phyloP scores from a whole-genome alignment of 768 basidiomycete genomes.

The Tulasnella sp. region DNA sequence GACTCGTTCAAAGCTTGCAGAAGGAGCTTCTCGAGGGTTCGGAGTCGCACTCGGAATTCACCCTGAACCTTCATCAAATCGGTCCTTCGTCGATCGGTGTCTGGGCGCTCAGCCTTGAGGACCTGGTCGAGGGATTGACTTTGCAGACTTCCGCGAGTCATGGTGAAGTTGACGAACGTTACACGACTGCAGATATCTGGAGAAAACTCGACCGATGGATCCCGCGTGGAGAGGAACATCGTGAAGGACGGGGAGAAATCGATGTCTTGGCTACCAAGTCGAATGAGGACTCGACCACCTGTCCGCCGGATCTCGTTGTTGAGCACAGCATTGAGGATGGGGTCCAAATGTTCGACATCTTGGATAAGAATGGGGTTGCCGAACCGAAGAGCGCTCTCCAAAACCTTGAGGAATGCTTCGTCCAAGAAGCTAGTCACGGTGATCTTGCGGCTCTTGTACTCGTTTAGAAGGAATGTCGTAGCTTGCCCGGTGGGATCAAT shows the following conservation, averaged over 20 bases:
- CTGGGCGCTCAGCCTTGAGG: slow-evolving; percentile 92
- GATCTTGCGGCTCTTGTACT: slow-evolving; percentile 94
- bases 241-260: slow-evolving; percentile 99
- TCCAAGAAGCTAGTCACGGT: slow-evolving; percentile 98
- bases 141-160: slow-evolving; percentile 97
- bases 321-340: slow-evolving; percentile 92
- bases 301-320: slow-evolving; percentile 95
- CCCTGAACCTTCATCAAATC: slow-evolving; percentile 98
- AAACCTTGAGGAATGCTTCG: slow-evolving; percentile 95
- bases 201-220: slow-evolving; percentile 95
- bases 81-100: slow-evolving; percentile 89
- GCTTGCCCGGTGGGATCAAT: slow-evolving; percentile 99
- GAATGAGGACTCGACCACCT: slow-evolving; percentile 93
- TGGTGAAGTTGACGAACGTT: slow-evolving; percentile 93
- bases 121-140: slow-evolving; percentile 97
- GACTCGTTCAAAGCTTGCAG: slow-evolving; percentile 96
- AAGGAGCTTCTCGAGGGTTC: slow-evolving; percentile 86
- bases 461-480: slow-evolving; percentile 85
- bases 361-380: slow-evolving; percentile 96
- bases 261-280: slow-evolving; percentile 94
- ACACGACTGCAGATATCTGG: slow-evolving; percentile 98
- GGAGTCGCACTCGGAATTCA: slow-evolving; percentile 87
- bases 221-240: slow-evolving; percentile 96
- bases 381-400: slow-evolving; percentile 97
- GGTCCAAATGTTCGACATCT: slow-evolving; percentile 95